Evolutionary conservation across 2,329 filamentous ascomycete species (phyloP).

Genomic region (Trichoderma sp.): DNA sequence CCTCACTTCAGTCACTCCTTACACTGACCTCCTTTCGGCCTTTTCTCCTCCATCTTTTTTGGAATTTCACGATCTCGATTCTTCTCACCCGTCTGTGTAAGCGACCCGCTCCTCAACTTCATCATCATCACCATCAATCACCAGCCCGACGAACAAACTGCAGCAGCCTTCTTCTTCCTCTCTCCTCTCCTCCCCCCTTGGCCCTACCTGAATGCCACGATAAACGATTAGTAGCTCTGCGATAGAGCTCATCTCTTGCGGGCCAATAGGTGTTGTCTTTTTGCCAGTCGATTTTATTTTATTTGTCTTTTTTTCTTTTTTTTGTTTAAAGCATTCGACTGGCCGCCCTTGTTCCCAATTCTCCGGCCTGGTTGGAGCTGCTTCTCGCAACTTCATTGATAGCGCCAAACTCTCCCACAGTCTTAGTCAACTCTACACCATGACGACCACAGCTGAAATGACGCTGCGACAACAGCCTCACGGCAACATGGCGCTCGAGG

Average conservation of each 20-base stretch:
- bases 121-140: background rate
- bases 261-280: slow-evolving; percentile 27
- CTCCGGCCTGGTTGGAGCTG: background rate
- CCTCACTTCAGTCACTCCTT: slow-evolving; percentile 41
- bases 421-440: slow-evolving; percentile 36
- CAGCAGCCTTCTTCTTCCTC: background rate
- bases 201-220: slow-evolving; percentile 36
- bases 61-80: slow-evolving; percentile 14
- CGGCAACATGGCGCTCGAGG: slow-evolving; percentile 69
- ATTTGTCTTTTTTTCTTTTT: background rate
- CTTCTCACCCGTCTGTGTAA: slow-evolving; percentile 17
- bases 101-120: too few species aligned
- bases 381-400: background rate
- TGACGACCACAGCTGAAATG: slow-evolving; percentile 75
- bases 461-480: slow-evolving; percentile 64
- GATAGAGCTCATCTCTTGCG: slow-evolving; percentile 33
- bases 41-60: slow-evolving; percentile 19
- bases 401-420: background rate
- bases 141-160: background rate
- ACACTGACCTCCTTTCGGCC: slow-evolving; percentile 21
- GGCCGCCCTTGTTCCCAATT: background rate
- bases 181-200: slow-evolving; percentile 1
- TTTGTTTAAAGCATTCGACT: background rate
- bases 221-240: slow-evolving; percentile 36
- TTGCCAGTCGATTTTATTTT: slow-evolving; percentile 20